phyloP scores from a whole-genome alignment of 2,329 filamentous ascomycete genomes.

The Elsinoe batatas region DNA sequence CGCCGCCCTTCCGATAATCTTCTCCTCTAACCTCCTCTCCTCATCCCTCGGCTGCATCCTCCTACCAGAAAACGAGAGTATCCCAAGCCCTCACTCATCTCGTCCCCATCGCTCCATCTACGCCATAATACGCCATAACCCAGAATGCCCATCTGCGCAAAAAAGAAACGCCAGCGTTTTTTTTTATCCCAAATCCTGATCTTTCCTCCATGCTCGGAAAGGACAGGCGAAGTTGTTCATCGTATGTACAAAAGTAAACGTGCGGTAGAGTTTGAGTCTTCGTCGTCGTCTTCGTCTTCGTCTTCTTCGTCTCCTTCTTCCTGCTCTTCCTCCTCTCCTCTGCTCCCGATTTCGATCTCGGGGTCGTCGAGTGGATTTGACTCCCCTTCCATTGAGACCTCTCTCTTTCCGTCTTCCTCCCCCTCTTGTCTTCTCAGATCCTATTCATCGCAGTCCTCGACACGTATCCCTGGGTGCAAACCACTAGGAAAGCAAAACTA shows the following conservation, averaged over 20 bases:
- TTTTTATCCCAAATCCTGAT: background rate
- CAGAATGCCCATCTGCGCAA: background rate
- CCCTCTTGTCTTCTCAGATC: background rate
- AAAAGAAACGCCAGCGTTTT: slow-evolving; percentile 8
- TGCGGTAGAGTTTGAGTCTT: background rate
- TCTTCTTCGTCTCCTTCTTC: background rate
- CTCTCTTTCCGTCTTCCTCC: no score
- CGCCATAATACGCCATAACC: background rate
- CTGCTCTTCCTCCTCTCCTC: background rate
- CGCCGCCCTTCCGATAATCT: background rate
- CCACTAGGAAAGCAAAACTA: background rate
- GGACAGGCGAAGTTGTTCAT: background rate
- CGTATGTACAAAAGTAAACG: slow-evolving; percentile 10
- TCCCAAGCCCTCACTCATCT: background rate
- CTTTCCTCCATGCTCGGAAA: background rate
- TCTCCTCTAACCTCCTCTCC: background rate
- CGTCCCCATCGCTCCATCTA: background rate
- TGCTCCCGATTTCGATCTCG: no score
- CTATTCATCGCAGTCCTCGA: background rate
- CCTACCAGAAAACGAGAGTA: background rate
- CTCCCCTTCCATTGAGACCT: no score
- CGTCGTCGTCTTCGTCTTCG: background rate
- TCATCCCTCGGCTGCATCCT: background rate
- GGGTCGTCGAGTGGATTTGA: no score
- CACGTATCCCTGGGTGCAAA: background rate